Base-by-base conservation (phyloP, 1,139 yeast species). In the Nakaseomyces sp. region DNA sequence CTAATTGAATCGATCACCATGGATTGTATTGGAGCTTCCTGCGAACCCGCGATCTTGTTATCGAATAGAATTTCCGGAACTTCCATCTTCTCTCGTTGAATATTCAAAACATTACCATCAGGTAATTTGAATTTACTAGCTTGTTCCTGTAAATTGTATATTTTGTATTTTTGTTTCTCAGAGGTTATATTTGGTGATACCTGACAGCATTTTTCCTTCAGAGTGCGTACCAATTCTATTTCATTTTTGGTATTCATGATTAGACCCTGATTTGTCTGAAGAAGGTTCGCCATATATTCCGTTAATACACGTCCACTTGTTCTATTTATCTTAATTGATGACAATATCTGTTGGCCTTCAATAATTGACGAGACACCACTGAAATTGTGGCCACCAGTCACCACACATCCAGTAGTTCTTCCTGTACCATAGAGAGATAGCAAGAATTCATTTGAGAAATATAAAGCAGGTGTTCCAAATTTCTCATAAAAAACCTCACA, bases 321-420 rank as follows among this genome's bases (percentile, higher is more conserved):
- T 58, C 88, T 94, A 54, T 83, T 72, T 47, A 96, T 66, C 59
- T 77, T 76, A 15, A 86, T 77, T 1, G 93, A 79, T 2, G 81
- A 72, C 0, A 89, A 80, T 22, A 89, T 63, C 6, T 91, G 72
- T 62, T 86, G 88, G 4, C 97, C 97, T 48, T 87, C 91, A 62
- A 76, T 89, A 0, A 91, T 87, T 0, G 97, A 96, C 1, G 87
- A 95, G 7, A 86, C 73, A 58, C 85, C 91, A 38, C 84, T 76
- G 19, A 87, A 95, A 3, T 96, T 96, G 60, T 89, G 97, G 3
- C 97, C 97, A 32, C 84, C 76, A 60, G 89, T 96, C 12, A 89
- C 63, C 9, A 87, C 95, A 33, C 86, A 76, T 1, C 97, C 97
- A 0, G 95, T 88, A 2, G 96, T 89, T 52, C 88, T 69, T 0